Evolutionary conservation across 805 yeast genomes (phyloP).

Genomic region (Metschnikowia henanensis): DNA sequence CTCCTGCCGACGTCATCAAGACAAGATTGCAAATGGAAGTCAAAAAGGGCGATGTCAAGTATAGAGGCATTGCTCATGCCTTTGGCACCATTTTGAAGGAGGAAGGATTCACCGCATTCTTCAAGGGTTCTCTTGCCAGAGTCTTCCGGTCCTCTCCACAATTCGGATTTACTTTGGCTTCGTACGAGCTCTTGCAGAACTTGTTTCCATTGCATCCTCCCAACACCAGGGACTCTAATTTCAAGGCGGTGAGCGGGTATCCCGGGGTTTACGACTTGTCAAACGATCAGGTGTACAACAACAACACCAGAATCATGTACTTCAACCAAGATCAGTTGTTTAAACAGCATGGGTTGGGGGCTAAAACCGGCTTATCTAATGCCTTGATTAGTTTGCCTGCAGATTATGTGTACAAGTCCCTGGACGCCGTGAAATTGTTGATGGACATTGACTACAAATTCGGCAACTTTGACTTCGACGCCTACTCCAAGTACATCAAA

Average conservation of each 20-base stretch:
- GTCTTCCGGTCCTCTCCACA: slow-evolving; percentile 95
- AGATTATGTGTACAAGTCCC: slow-evolving; percentile 54
- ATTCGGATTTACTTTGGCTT: slow-evolving; percentile 97
- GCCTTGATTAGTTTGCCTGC: slow-evolving; percentile 43
- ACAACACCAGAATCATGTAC: slow-evolving; percentile 35
- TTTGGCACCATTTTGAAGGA: slow-evolving; percentile 69
- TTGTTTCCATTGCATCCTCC: slow-evolving; percentile 68
- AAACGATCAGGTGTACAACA: slow-evolving; percentile 39
- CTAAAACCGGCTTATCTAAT: slow-evolving; percentile 29
- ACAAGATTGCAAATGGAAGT: slow-evolving; percentile 90
- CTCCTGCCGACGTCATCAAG: slow-evolving; percentile 96
- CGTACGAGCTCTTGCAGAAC: slow-evolving; percentile 86
- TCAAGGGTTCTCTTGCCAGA: slow-evolving; percentile 96
- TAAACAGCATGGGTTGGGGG: slow-evolving; percentile 28
- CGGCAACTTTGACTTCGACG: slow-evolving; percentile 51
- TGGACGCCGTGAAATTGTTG: slow-evolving; percentile 59
- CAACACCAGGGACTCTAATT: slow-evolving; percentile 42
- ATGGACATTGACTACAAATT: slow-evolving; percentile 64
- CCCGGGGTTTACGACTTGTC: slow-evolving; percentile 47
- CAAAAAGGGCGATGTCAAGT: slow-evolving; percentile 72
- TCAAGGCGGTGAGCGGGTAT: slow-evolving; percentile 44
- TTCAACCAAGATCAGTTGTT: slow-evolving; percentile 39
- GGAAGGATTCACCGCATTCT: slow-evolving; percentile 84
- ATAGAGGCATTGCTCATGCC: slow-evolving; percentile 78
- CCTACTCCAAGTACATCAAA: slow-evolving; percentile 42